Evolutionary conservation across 73 alveolate genomes (phyloP).

Genomic region (Paramecium biaurelia): DNA sequence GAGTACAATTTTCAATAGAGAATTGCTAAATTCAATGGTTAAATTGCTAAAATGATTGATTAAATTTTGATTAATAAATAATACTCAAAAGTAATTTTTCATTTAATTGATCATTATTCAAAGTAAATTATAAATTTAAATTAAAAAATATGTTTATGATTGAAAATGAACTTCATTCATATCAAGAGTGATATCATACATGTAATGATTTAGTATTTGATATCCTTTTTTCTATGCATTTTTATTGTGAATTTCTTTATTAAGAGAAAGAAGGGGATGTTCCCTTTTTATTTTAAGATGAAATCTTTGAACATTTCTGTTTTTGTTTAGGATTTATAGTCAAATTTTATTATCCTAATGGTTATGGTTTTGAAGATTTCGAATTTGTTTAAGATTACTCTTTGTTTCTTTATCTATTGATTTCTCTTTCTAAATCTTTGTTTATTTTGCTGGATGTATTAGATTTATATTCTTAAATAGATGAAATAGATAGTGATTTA

Average conservation of each 20-base stretch:
- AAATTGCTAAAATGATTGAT: background rate
- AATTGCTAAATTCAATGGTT: background rate
- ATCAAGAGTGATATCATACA: background rate
- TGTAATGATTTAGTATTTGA: background rate
- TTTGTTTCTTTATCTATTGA: background rate
- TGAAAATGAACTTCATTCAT: background rate
- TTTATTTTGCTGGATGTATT: background rate
- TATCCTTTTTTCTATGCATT: background rate
- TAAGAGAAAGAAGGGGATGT: background rate
- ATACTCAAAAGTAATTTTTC: background rate
- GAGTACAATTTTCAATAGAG: slow-evolving; percentile 15
- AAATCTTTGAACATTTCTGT: background rate
- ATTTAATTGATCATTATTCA: background rate
- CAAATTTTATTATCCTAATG: background rate
- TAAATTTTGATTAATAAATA: background rate
- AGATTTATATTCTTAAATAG: background rate
- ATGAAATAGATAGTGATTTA: background rate
- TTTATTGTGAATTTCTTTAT: background rate
- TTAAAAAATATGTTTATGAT: background rate
- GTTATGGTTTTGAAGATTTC: background rate
- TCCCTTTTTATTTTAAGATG: background rate
- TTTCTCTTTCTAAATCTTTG: background rate
- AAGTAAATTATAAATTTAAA: background rate
- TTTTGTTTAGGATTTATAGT: background rate
- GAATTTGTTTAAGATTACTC: background rate